phyloP scores from a whole-genome alignment of 148 eudicot species.

The Limonium bicolor region DNA sequence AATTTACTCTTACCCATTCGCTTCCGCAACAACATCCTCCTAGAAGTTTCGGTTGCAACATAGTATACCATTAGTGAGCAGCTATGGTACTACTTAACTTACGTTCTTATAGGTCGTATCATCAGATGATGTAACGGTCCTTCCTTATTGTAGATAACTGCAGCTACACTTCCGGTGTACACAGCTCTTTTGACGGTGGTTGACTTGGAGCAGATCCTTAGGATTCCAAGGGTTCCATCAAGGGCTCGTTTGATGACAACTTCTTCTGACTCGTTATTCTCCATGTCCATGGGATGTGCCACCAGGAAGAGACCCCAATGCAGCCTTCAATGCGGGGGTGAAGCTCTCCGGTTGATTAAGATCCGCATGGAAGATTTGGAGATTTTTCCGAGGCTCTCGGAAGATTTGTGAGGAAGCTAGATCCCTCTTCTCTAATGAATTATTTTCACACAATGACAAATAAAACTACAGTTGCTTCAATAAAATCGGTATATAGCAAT shows the following conservation, averaged over 20 bases:
- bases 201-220: slow-evolving; percentile 10
- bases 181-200: slow-evolving; percentile 21
- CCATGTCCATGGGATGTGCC: slow-evolving; percentile 14
- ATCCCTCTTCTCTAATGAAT: slow-evolving; percentile 2
- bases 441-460: too few species aligned
- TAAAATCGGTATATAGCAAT: too few species aligned
- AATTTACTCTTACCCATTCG: too few species aligned
- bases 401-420: not conserved
- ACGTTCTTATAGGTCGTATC: too few species aligned
- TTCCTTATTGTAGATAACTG: slow-evolving; percentile 1
- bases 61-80: slow-evolving; percentile 33
- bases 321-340: slow-evolving; percentile 16
- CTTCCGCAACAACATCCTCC: not conserved
- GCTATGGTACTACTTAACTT: too few species aligned
- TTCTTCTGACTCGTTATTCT: slow-evolving; percentile 12
- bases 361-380: slow-evolving; percentile 17
- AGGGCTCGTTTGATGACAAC: slow-evolving; percentile 1
- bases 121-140: too few species aligned
- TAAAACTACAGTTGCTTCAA: not conserved
- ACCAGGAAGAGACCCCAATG: slow-evolving; percentile 19
- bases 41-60: slow-evolving; percentile 15
- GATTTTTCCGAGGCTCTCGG: slow-evolving; percentile 12
- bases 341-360: slow-evolving; percentile 16
- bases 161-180: slow-evolving; percentile 12
- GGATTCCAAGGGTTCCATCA: slow-evolving; percentile 9